Base-by-base conservation (phyloP, 805 yeast species). In the Diddensiella transvaalensis region DNA sequence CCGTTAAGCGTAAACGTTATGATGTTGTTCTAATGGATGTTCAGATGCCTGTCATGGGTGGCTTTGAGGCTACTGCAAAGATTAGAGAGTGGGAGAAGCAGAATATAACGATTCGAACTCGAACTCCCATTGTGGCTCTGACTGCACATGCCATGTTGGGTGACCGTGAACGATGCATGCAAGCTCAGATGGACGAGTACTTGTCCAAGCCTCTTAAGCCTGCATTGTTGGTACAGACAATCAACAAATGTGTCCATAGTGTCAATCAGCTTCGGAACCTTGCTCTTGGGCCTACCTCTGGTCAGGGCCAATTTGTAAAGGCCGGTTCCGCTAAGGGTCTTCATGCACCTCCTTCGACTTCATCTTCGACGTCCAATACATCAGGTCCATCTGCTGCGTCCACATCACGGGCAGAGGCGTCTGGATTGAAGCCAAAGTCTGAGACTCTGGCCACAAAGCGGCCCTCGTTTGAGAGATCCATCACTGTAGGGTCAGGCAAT, bases 91-190 rank as follows among this genome's bases (percentile, higher is more conserved):
- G 95, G 95, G 96, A 87, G 67, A 80, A 77, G 70, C 84, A 83
- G 66, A 76, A 81, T 18, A 82, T 83, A 53, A 88, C 90, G 39
- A 75, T 82, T 44, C 76, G 85, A 26, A 80, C 83, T 52, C 75
- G 95, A 50, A 84, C 91, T 1, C 96, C 96, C 18, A 87, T 87
- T 57, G 87, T 87, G 59, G 96, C 96, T 1, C 73, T 87, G 50
- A 88, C 96, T 0, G 96, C 96, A 0, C 96, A 87, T 65, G 96
- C 96, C 2, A 88, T 87, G 96, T 73, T 87, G 70, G 96, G 96
- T 42, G 96, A 88, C 66, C 72, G 96, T 44, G 96, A 87, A 62
- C 76, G 85, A 58, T 87, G 95, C 51, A 71, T 87, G 66, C 85
- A 85, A 53, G 89, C 89, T 36, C 95, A 89, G 54, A 87, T 87